These are phyloP conservation scores for Aspergillus affinis DNA, from an alignment of 495 filamentous ascomycete species.

Conservation along the genomic window DNA sequence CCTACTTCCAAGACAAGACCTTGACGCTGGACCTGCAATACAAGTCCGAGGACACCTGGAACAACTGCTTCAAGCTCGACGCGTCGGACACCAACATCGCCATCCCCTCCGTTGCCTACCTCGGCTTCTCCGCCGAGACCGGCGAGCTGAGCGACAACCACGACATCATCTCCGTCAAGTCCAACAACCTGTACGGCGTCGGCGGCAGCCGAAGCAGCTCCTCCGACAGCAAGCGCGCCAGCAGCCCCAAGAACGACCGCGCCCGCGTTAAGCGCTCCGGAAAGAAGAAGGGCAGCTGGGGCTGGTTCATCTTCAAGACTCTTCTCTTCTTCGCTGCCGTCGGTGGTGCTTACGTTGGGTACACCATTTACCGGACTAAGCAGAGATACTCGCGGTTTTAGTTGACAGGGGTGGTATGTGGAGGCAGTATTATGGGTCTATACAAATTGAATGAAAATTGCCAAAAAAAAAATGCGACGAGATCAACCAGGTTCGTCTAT, in stretches of 20 bases:
- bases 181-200: constrained; percentile 83
- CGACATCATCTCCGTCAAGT: constrained; percentile 87
- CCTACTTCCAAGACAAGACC: constrained; percentile 95
- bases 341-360: constrained; percentile 79
- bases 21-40: constrained; percentile 91
- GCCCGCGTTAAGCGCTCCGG: constrained; percentile 27
- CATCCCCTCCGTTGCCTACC: constrained; percentile 87
- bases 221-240: constrained; percentile 42
- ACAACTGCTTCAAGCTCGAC: constrained; percentile 74
- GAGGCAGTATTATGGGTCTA: not conserved
- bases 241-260: constrained; percentile 32
- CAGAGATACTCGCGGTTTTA: constrained; percentile 79
- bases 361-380: constrained; percentile 73
- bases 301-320: constrained; percentile 88
- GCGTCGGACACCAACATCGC: constrained; percentile 65
- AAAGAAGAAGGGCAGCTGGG: constrained; percentile 68
- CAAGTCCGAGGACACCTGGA: constrained; percentile 85
- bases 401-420: constrained; percentile 1
- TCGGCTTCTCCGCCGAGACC: constrained; percentile 94
- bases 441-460: not conserved
- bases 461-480: constrained; percentile 11
- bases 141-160: constrained; percentile 97
- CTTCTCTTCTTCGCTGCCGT: constrained; percentile 69
- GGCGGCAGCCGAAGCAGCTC: constrained; percentile 38
- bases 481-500: constrained; percentile 2